phyloP scores from a whole-genome alignment of 805 yeast species.

The Debaryomyces prosopidis region DNA sequence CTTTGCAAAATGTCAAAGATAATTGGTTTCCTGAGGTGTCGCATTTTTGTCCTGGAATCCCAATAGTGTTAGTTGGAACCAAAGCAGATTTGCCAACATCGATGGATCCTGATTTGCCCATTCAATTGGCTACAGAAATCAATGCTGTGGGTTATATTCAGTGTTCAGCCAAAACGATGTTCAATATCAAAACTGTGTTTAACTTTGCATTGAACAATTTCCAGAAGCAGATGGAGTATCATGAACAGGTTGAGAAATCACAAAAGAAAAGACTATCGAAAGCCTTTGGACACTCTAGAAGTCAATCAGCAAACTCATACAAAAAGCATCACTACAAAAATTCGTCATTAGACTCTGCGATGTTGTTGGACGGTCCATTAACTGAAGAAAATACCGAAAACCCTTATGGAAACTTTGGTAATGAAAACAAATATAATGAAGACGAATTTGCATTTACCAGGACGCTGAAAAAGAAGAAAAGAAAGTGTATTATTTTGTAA shows the following conservation, averaged over 20 bases:
- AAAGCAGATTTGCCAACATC: constrained; percentile 58
- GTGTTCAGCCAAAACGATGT: constrained; percentile 74
- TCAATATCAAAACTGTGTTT: constrained; percentile 69
- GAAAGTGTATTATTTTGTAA: constrained; percentile 36
- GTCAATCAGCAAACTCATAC: constrained; percentile 20
- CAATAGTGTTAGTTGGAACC: constrained; percentile 79
- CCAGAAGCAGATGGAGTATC: constrained; percentile 35
- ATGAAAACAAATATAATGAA: constrained; percentile 27
- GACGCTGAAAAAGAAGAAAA: constrained; percentile 27
- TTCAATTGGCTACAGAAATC: constrained; percentile 54
- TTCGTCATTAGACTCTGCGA: constrained; percentile 35
- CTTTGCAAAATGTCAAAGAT: constrained; percentile 72
- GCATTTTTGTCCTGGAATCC: constrained; percentile 80
- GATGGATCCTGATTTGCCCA: constrained; percentile 49
- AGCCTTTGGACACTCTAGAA: constrained; percentile 32
- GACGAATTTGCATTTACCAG: constrained; percentile 45
- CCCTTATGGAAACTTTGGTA: constrained; percentile 33
- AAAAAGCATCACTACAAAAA: constrained; percentile 39
- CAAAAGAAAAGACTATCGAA: constrained; percentile 33
- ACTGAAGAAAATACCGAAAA: constrained; percentile 35
- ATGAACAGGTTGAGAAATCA: constrained; percentile 38
- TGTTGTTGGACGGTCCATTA: constrained; percentile 41
- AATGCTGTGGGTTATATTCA: constrained; percentile 74
- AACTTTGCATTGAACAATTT: constrained; percentile 54
- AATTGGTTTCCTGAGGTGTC: constrained; percentile 86